A percentile compares a stretch with the other conserved stretches of the same genome.
phyloP scores from a whole-genome alignment of 2,329 filamentous ascomycete species.

The Aphanocladium album region DNA sequence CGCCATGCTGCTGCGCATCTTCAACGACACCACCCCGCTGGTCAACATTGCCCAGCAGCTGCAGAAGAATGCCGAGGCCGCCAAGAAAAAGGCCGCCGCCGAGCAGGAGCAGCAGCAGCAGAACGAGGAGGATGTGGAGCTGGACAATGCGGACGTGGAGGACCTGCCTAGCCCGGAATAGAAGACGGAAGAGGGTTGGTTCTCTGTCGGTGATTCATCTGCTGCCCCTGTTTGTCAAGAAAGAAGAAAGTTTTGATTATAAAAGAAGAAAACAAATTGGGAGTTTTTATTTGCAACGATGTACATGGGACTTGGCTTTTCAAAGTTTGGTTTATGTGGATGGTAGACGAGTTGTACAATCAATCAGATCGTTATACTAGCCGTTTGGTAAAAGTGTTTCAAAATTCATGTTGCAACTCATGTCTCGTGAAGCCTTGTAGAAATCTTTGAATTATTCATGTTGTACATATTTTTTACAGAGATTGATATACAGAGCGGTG shows the following conservation, averaged over 20 bases:
- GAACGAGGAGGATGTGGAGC: constrained; percentile 11
- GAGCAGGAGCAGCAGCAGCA: constrained; percentile 15
- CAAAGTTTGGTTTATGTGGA: background rate
- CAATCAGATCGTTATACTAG: background rate
- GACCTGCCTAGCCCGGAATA: constrained; percentile 34
- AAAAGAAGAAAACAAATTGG: constrained; percentile 7
- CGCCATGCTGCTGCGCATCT: constrained; percentile 86
- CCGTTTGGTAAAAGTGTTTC: background rate
- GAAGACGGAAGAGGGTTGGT: constrained; percentile 10
- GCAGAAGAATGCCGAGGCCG: constrained; percentile 21
- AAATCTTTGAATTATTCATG: background rate
- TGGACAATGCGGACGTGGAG: constrained; percentile 23
- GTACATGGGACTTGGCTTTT: background rate
- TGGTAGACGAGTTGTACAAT: constrained; percentile 15
- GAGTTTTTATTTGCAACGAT: background rate
- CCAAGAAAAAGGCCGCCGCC: constrained; percentile 19
- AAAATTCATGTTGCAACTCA: no score
- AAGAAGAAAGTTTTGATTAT: constrained; percentile 12
- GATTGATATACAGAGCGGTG: background rate
- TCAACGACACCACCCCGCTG: constrained; percentile 80
- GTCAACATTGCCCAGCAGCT: constrained; percentile 56
- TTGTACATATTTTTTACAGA: background rate
- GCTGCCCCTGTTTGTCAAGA: constrained; percentile 5
- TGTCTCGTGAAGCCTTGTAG: no score
- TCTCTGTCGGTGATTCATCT: background rate